phyloP scores from a whole-genome alignment of 495 filamentous ascomycete genomes.

The Podospora pseudopauciseta region DNA sequence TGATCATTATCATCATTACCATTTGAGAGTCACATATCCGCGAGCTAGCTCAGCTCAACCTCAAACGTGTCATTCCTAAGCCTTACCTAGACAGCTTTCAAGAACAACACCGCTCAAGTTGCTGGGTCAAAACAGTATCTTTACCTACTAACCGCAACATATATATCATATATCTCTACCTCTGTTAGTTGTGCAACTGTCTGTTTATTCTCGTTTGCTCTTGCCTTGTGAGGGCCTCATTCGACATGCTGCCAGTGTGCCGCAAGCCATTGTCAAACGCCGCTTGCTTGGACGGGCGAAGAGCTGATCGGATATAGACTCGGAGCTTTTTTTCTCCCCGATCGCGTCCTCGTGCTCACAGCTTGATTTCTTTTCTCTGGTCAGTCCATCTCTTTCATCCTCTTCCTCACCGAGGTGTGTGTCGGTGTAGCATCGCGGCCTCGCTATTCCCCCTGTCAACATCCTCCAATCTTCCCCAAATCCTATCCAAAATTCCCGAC shows the following conservation, averaged over 20 bases:
- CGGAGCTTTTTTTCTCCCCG: neutral
- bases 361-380: too few relatives aligned
- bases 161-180: too few relatives aligned
- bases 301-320: neutral
- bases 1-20: too few relatives aligned
- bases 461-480: slow-evolving; percentile 13
- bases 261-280: neutral
- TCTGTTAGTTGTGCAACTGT: too few relatives aligned
- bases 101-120: too few relatives aligned
- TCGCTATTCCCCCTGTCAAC: neutral
- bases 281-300: neutral
- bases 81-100: too few relatives aligned
- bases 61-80: too few relatives aligned
- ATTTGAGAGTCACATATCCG: too few relatives aligned
- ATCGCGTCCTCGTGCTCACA: neutral
- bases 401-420: slow-evolving; percentile 8
- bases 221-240: neutral
- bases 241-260: neutral
- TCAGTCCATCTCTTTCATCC: slow-evolving; percentile 11
- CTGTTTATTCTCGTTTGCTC: too few relatives aligned
- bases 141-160: too few relatives aligned
- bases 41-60: too few relatives aligned
- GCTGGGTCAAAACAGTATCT: too few relatives aligned
- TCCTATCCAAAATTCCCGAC: slow-evolving; percentile 16
- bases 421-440: neutral